These are phyloP conservation scores for Jasminum sambac DNA, from an alignment of 257 asterid genomes.

Conservation along the genomic window DNA sequence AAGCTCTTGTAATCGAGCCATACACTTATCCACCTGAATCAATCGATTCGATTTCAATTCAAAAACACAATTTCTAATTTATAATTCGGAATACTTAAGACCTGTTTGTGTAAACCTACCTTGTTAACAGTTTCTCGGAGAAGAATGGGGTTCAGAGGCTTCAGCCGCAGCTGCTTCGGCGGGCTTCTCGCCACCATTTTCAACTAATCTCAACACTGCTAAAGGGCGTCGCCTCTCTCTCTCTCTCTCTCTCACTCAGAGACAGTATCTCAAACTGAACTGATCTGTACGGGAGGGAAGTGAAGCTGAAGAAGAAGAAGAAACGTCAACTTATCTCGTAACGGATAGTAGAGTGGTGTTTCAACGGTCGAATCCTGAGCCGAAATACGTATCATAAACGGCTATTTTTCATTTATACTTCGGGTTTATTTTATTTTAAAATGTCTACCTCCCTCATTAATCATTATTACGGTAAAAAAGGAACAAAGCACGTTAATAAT, in stretches of 20 bases:
- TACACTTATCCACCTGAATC: slow-evolving; percentile 79
- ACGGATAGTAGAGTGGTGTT: slow-evolving; percentile 35
- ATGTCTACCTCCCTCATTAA: background rate
- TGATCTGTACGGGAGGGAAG: slow-evolving; percentile 11
- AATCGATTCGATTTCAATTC: background rate
- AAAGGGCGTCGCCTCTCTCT: slow-evolving; percentile 20
- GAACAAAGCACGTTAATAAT: no score
- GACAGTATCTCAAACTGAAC: slow-evolving; percentile 6
- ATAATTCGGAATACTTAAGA: background rate
- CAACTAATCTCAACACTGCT: background rate
- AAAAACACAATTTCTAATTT: no score
- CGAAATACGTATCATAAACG: slow-evolving; percentile 19
- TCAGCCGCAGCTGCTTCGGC: slow-evolving; percentile 52
- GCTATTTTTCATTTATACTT: slow-evolving; percentile 15
- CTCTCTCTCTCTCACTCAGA: slow-evolving; percentile 9
- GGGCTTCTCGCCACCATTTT: slow-evolving; percentile 93
- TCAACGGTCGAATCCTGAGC: slow-evolving; percentile 51
- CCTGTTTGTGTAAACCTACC: slow-evolving; percentile 32
- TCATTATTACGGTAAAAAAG: no score
- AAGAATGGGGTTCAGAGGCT: slow-evolving; percentile 63
- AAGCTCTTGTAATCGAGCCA: slow-evolving; percentile 92
- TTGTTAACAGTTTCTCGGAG: slow-evolving; percentile 71
- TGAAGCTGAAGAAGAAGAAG: slow-evolving; percentile 16
- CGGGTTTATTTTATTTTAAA: background rate
- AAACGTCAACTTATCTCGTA: slow-evolving; percentile 18